Evolutionary conservation across 2,329 filamentous ascomycete genomes (phyloP).

Genomic region (Microdochium bolleyi): DNA sequence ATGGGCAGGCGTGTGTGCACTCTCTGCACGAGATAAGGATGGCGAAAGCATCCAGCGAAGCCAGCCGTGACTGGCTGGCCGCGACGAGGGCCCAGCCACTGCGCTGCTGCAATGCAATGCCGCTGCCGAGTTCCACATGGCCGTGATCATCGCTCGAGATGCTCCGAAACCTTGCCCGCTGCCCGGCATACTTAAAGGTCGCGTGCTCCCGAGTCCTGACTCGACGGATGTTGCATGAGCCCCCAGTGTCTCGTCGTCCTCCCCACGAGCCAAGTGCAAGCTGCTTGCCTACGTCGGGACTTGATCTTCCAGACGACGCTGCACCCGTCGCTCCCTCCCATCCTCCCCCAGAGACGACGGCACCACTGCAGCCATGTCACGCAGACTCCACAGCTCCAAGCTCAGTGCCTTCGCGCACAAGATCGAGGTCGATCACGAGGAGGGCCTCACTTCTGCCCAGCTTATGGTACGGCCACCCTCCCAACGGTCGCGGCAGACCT

Average conservation of each 20-base stretch:
- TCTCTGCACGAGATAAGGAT: no score
- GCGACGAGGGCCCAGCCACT: no score
- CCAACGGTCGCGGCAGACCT: neutral
- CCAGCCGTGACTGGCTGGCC: no score
- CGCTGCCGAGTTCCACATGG: no score
- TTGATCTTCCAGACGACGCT: neutral
- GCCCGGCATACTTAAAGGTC: neutral
- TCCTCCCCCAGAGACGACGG: neutral
- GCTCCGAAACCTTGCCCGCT: neutral
- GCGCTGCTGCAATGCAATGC: no score
- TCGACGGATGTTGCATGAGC: neutral
- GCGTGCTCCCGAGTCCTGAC: neutral
- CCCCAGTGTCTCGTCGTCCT: neutral
- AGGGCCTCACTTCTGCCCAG: constrained; percentile 69
- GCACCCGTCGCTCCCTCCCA: neutral
- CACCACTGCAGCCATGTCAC: neutral
- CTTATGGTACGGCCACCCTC: constrained; percentile 52
- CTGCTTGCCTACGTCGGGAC: neutral
- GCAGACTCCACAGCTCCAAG: constrained; percentile 21
- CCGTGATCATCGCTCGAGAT: neutral
- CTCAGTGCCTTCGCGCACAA: constrained; percentile 42
- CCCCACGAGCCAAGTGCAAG: neutral
- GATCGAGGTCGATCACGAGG: constrained; percentile 66
- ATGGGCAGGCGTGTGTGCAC: no score
- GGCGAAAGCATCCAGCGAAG: no score